Evolutionary conservation across 1,284 basidiomycete species (phyloP), one percentile per base, ranked within the genome.

Genomic region (Cryptococcus sp.): DNA sequence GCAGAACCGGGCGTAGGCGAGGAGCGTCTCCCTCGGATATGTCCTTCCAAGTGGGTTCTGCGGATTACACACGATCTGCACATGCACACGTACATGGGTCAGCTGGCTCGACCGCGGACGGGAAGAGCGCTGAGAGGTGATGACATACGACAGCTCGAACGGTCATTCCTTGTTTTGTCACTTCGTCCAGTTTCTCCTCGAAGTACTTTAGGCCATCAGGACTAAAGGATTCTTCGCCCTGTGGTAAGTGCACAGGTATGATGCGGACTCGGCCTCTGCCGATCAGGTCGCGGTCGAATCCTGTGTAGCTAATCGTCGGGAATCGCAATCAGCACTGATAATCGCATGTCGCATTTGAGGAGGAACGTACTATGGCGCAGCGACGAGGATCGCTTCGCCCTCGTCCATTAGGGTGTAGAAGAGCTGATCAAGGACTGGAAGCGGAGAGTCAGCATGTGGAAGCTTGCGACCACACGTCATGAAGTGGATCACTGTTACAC

Each of bases 31-130:
- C 15, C 74, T 73, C 3, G 77, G 59, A 60, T 80, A 75, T 13
- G 76, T 74, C 50, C 73, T 59, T n/a, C 77, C 80, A 0, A 79
- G 68, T 0, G 80, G 81, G 62, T 82, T 82, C 57, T 80, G 77
- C 2, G 81, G 80, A 54, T 80, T 81, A 53, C 76, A 78, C 0
- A 81, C 60, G 52, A 81, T 75, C 71, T 72, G 55, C 19, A 10
- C 8, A 17, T 41, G 59, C 23, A 60, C 19, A 10, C 8, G 20
- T 41, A 60, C 23, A 60, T 47, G 27, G 47, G 40, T 19, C 31
- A 35, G 31, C 31, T 10, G 10, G 8, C 4, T 10, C 13, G 8
- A 35, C 31, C 8, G 31, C 2, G n/a, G n/a, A n/a, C n/a, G n/a
- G n/a, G n/a, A n/a, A n/a, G n/a, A n/a, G n/a, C n/a, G n/a, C n/a